Evolutionary conservation across 805 yeast genomes (phyloP).

Genomic region (Kazachstania psychrophila): DNA sequence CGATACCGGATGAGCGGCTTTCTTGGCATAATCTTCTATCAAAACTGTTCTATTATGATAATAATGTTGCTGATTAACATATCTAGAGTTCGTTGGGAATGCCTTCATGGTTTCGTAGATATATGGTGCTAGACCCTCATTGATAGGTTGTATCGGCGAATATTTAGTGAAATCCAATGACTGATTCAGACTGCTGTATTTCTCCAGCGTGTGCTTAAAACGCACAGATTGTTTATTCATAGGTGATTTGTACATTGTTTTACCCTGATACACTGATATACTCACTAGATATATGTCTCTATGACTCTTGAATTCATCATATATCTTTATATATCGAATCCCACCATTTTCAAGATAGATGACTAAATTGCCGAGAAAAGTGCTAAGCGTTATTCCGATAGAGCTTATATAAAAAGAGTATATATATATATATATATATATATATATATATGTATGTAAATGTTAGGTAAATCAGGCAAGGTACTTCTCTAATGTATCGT

Average conservation of each 20-base stretch:
- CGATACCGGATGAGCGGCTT: slow-evolving; percentile 81
- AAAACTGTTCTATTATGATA: slow-evolving; percentile 45
- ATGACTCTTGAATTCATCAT: too few species aligned
- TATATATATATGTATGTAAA: too few species aligned
- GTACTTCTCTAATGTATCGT: slow-evolving; percentile 6
- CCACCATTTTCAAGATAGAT: too few species aligned
- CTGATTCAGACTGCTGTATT: slow-evolving; percentile 19
- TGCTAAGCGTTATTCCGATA: too few species aligned
- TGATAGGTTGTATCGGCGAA: slow-evolving; percentile 28
- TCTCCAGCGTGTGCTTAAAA: slow-evolving; percentile 11
- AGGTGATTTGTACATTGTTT: too few species aligned
- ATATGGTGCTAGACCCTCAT: slow-evolving; percentile 29
- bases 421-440: too few species aligned
- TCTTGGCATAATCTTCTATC: slow-evolving; percentile 29
- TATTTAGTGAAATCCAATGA: slow-evolving; percentile 31
- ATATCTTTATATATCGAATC: too few species aligned
- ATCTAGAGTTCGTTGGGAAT: slow-evolving; percentile 35
- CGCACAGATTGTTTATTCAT: slow-evolving; percentile 3
- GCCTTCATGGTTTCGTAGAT: slow-evolving; percentile 31
- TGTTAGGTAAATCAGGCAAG: not conserved
- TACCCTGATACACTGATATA: too few species aligned
- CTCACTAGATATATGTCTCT: too few species aligned
- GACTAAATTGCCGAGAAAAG: too few species aligned
- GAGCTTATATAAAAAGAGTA: too few species aligned
- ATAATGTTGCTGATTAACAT: slow-evolving; percentile 64